A percentile compares a stretch with the other conserved stretches of the same genome.
Evolutionary conservation across 2,329 filamentous ascomycete species (phyloP).

Genomic region (Cordyceps javanica): DNA sequence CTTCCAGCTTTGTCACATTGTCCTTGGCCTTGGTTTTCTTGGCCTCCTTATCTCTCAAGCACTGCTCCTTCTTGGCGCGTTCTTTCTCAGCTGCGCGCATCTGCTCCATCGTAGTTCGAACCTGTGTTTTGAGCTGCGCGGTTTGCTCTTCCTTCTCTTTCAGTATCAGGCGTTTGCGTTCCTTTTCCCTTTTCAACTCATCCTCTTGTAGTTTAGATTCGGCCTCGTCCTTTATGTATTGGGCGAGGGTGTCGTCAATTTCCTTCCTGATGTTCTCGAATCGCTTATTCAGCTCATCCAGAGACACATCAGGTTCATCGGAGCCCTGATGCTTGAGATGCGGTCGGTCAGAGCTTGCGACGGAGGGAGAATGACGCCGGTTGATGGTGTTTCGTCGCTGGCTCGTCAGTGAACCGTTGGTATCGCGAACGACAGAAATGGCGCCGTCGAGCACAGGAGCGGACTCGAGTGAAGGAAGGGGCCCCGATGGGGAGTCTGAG

Average conservation of each 20-base stretch:
- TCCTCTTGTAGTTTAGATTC: conserved; percentile 61
- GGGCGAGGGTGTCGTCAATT: conserved; percentile 68
- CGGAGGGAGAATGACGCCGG: conserved; percentile 69
- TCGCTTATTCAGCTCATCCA: conserved; percentile 73
- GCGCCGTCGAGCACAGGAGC: conserved; percentile 56
- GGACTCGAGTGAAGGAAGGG: conserved; percentile 55
- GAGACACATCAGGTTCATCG: conserved; percentile 56
- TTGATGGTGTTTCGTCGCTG: conserved; percentile 53
- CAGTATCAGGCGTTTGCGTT: conserved; percentile 67
- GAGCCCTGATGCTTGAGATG: conserved; percentile 37
- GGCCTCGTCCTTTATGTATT: conserved; percentile 65
- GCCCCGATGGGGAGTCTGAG: conserved; percentile 39
- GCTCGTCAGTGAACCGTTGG: conserved; percentile 38
- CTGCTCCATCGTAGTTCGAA: conserved; percentile 71
- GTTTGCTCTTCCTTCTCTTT: conserved; percentile 91
- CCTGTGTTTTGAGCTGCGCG: conserved; percentile 73
- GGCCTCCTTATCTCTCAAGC: conserved; percentile 60
- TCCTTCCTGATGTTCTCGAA: conserved; percentile 77
- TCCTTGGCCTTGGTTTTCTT: conserved; percentile 66
- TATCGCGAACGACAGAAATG: conserved; percentile 58
- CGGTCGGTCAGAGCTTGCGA: conserved; percentile 48
- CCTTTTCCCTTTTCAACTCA: conserved; percentile 69
- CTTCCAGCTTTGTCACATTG: conserved; percentile 62
- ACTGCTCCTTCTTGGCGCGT: conserved; percentile 69
- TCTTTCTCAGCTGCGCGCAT: conserved; percentile 77